Evolutionary conservation across 83 land plant species (phyloP).

Genomic region (Diphasiastrum complanatum): DNA sequence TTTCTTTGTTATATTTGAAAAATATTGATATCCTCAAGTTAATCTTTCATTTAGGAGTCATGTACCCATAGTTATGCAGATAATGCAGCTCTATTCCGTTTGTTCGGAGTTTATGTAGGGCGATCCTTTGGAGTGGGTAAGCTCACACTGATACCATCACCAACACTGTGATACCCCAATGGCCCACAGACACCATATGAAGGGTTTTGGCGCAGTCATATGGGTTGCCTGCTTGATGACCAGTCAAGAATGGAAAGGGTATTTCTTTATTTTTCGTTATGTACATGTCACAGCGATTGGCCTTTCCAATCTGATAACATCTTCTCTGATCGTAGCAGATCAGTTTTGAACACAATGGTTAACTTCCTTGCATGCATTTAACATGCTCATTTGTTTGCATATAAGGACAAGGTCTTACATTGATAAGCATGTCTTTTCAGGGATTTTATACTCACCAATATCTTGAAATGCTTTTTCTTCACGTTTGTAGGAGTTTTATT

Average conservation of each 20-base stretch:
- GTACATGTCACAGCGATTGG: not conserved
- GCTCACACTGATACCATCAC: conserved; percentile 72
- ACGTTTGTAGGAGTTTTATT: no score
- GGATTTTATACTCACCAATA: no score
- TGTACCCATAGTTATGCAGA: not conserved
- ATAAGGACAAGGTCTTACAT: no score
- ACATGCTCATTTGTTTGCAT: no score
- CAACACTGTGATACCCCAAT: conserved; percentile 55
- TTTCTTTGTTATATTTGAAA: no score
- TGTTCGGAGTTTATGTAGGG: conserved; percentile 34
- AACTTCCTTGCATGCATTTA: not conserved
- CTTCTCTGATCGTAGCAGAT: no score
- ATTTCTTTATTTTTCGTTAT: conserved; percentile 14
- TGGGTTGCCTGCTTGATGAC: conserved; percentile 66
- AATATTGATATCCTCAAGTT: no score
- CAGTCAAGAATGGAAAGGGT: conserved; percentile 30
- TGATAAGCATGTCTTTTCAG: no score
- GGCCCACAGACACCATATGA: conserved; percentile 72
- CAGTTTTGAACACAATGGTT: no score
- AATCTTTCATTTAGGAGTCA: not conserved
- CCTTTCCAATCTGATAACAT: not conserved
- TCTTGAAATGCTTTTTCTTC: no score
- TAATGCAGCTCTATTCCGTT: not conserved
- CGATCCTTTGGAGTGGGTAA: conserved; percentile 70
- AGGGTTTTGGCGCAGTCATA: conserved; percentile 74